phyloP scores from a whole-genome alignment of 2,329 filamentous ascomycete species.

The Pseudocercospora crystallina region DNA sequence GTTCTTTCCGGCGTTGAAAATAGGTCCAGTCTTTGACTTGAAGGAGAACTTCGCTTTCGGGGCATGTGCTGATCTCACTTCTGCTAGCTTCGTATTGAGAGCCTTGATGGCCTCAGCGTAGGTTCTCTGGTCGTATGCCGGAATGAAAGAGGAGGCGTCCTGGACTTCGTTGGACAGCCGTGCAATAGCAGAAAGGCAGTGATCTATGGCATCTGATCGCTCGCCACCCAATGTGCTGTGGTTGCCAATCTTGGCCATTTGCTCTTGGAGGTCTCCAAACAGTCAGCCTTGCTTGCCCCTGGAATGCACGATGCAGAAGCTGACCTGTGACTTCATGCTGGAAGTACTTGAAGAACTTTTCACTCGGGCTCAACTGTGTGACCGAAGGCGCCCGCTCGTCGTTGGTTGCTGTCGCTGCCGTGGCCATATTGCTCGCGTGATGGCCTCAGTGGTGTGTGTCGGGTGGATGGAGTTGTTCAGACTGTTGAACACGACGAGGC shows the following conservation, averaged over 20 bases:
- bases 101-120: constrained; percentile 83
- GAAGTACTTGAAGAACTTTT: constrained; percentile 83
- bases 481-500: no score
- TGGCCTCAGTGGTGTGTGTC: no score
- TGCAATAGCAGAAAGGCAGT: constrained; percentile 76
- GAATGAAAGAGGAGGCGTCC: constrained; percentile 77
- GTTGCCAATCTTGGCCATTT: constrained; percentile 67
- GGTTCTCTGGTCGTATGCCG: constrained; percentile 83
- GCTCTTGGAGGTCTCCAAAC: constrained; percentile 68
- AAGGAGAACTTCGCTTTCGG: constrained; percentile 84
- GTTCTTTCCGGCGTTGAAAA: constrained; percentile 36
- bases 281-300: constrained; percentile 3
- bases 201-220: constrained; percentile 76
- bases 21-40: constrained; percentile 46
- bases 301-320: background rate
- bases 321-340: constrained; percentile 70
- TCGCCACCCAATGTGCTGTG: constrained; percentile 67
- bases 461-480: no score
- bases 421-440: constrained; percentile 10
- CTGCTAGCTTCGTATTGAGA: constrained; percentile 74
- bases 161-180: constrained; percentile 80
- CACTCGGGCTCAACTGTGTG: constrained; percentile 54
- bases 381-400: constrained; percentile 4
- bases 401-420: constrained; percentile 3
- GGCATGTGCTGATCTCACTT: constrained; percentile 64